Evolutionary conservation across 495 filamentous ascomycete species (phyloP), one percentile per base, ranked within the genome.

Genomic region (Neurospora tetrasperma): DNA sequence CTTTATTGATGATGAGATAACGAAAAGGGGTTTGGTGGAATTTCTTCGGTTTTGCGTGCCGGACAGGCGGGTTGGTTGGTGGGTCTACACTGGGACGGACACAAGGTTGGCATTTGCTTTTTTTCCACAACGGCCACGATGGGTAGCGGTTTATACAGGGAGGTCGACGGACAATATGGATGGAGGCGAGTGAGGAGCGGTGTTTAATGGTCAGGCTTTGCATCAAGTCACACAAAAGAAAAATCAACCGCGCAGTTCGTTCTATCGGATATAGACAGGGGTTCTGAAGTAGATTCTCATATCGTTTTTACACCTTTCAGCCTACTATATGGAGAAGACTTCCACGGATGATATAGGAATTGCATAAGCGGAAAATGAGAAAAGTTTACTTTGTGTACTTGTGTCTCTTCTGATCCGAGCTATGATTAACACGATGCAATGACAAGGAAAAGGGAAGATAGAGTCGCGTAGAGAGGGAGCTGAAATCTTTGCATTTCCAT

Each of bases 1-100:
- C 54, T 66, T 66, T 44, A 69, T 27, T 68, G 14, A 71, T 74
- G 71, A 74, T 42, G 71, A 76, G 69, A 73, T 62, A 40, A 62
- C 41, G 18, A 16, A 74, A 44, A 72, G 42, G 71, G 27, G 54
- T 66, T 35, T 66, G 54, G 27, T 66, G 27, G 54, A 38, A 35
- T 66, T 31, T 66, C 6, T 31, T 66, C 14, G 54, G 54, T 9
- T 66, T 66, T 18, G 54, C 5, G 23, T 38, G 54, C 54, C 48
- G 27, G 54, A 66, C 23, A 66, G 54, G 54, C 54, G 54, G 23
- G 54, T 66, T 31, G 12, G 54, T 62, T 18, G 54, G 54, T 66
- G 3, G 3, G 54, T 38, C 14, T 66, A 66, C 27, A 66, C 14
- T 18, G 54, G 27, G 35, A 66, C 54, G 54, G 54, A 38, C 54